phyloP scores from a whole-genome alignment of 768 basidiomycete species.

The Asterophora lycoperdoides region DNA sequence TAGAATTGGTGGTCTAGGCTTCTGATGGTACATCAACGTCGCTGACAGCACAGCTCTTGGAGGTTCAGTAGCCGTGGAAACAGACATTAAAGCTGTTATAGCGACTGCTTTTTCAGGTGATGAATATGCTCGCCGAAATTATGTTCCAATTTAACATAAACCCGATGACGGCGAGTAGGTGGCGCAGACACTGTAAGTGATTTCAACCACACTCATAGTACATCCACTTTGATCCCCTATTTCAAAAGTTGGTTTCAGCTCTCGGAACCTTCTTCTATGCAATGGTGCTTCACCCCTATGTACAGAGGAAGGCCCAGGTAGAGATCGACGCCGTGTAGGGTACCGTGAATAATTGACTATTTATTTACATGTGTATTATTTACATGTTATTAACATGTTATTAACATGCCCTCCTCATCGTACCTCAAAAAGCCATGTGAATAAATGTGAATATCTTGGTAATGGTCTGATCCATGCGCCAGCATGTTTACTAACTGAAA shows the following conservation, averaged over 20 bases:
- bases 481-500: too few relatives aligned
- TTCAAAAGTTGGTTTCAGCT: slow-evolving; percentile 8
- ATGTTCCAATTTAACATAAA: neutral
- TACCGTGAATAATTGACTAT: too few relatives aligned
- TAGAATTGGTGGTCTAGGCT: neutral
- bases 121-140: neutral
- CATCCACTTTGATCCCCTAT: neutral
- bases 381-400: too few relatives aligned
- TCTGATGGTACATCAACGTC: slow-evolving; percentile 4
- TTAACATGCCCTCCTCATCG: too few relatives aligned
- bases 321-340: slow-evolving; percentile 42
- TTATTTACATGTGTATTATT: too few relatives aligned
- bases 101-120: slow-evolving; percentile 17
- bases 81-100: slow-evolving; percentile 10
- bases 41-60: slow-evolving; percentile 9
- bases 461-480: too few relatives aligned
- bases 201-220: neutral
- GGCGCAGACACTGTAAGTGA: slow-evolving; percentile 16
- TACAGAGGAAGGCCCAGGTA: slow-evolving; percentile 26
- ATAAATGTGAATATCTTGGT: too few relatives aligned
- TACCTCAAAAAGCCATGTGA: too few relatives aligned
- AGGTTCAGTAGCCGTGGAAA: slow-evolving; percentile 1
- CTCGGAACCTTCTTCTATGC: slow-evolving; percentile 19
- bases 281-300: slow-evolving; percentile 18
- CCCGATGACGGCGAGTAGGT: neutral